These are phyloP conservation scores for Atkinsonella hypoxylon DNA, from an alignment of 2,329 filamentous ascomycete species.

Conservation along the genomic window DNA sequence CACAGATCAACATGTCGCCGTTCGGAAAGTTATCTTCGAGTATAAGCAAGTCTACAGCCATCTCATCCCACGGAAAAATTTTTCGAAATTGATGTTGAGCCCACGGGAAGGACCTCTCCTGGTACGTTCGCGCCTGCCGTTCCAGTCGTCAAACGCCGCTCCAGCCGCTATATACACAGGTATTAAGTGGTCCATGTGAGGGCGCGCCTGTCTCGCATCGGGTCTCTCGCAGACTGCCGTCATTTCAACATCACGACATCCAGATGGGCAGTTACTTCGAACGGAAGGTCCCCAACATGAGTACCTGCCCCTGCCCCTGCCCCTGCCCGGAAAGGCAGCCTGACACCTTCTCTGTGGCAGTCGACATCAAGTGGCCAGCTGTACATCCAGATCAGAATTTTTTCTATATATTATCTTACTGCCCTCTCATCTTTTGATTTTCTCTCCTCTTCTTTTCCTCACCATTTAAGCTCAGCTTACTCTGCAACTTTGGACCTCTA, in stretches of 20 bases:
- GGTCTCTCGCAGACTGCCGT: slow-evolving; percentile 25
- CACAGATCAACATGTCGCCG: not conserved
- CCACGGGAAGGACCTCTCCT: slow-evolving; percentile 33
- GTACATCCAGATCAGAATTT: no score
- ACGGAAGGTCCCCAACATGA: no score
- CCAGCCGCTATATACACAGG: slow-evolving; percentile 35
- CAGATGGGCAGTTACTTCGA: no score
- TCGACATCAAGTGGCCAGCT: no score
- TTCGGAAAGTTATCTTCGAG: not conserved
- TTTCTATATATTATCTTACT: no score
- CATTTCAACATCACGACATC: slow-evolving; percentile 23
- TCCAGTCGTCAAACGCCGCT: slow-evolving; percentile 31
- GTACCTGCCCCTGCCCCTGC: no score
- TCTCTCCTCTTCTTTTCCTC: not conserved
- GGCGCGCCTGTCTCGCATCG: slow-evolving; percentile 35
- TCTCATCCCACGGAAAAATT: not conserved
- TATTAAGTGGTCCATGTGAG: slow-evolving; percentile 38
- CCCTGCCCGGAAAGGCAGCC: no score
- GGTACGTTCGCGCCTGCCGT: slow-evolving; percentile 30
- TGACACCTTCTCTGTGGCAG: no score
- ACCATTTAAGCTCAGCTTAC: not conserved
- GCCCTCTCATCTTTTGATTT: not conserved
- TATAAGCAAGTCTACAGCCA: no score
- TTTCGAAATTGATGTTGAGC: slow-evolving; percentile 34
- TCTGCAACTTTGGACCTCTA: not conserved